Conservation (phyloP, 371 early-diverging fungal species). For the Neoconidiobolus thromboides region DNA sequence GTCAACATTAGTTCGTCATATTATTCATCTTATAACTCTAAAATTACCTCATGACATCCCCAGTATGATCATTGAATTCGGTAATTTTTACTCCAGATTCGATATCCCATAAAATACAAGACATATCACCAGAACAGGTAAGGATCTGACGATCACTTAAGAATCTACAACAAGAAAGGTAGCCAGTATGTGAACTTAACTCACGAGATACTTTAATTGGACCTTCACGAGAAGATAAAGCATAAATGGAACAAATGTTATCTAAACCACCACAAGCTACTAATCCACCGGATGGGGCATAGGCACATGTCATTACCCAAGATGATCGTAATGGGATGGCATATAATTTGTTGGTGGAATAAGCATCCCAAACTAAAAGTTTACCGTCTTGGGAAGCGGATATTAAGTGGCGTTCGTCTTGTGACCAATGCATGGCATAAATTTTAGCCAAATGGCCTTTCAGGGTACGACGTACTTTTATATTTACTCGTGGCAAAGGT, state of each 20-base stretch:
- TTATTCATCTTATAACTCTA: not conserved
- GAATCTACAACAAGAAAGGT: conserved; percentile 92
- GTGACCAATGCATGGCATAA: conserved; percentile 97
- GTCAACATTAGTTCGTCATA: not conserved
- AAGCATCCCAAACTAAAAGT: conserved; percentile 96
- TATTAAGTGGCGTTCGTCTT: conserved; percentile 84
- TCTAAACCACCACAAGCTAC: conserved; percentile 99
- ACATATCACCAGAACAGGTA: conserved; percentile 92
- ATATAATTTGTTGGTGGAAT: conserved; percentile 90
- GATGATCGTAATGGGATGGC: conserved; percentile 94
- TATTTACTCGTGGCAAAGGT: conserved; percentile 67
- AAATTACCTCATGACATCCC: conserved; percentile 87
- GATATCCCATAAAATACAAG: conserved; percentile 97
- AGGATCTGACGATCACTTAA: conserved; percentile 83
- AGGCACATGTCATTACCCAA: conserved; percentile 99
- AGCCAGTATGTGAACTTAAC: conserved; percentile 86
- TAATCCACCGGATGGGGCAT: conserved; percentile 89
- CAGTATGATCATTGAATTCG: conserved; percentile 93
- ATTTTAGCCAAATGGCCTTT: conserved; percentile 98
- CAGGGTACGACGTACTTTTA: conserved; percentile 87
- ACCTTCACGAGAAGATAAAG: conserved; percentile 74
- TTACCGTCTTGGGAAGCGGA: conserved; percentile 98
- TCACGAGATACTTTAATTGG: conserved; percentile 84
- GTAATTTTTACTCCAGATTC: conserved; percentile 84
- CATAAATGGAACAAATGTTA: conserved; percentile 94